Evolutionary conservation across 1,284 basidiomycete species (phyloP).

Genomic region (Athelia psychrophila): DNA sequence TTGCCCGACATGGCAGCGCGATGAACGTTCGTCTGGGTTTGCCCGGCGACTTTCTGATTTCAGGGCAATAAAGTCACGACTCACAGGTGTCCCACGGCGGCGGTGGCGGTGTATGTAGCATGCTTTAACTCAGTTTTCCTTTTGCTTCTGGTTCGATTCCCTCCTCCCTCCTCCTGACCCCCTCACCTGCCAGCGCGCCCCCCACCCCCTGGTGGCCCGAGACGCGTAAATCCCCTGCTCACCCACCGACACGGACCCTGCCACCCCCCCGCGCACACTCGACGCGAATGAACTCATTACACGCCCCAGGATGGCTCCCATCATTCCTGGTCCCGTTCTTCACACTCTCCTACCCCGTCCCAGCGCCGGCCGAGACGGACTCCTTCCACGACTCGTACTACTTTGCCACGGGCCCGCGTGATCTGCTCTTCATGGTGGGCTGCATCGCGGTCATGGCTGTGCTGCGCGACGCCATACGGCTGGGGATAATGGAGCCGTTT

Average conservation of each 20-base stretch:
- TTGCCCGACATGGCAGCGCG: slow-evolving; percentile 41
- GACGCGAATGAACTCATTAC: slow-evolving; percentile 28
- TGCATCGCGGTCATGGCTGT: slow-evolving; percentile 79
- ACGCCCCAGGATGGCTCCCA: slow-evolving; percentile 34
- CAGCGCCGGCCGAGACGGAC: slow-evolving; percentile 54
- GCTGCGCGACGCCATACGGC: slow-evolving; percentile 71
- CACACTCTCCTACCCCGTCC: slow-evolving; percentile 69
- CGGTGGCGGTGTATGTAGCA: no score
- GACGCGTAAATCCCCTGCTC: background rate
- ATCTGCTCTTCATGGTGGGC: slow-evolving; percentile 69
- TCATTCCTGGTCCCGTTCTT: slow-evolving; percentile 64
- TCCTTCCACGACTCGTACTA: slow-evolving; percentile 66
- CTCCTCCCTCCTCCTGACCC: background rate
- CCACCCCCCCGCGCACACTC: no score
- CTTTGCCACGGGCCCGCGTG: slow-evolving; percentile 69
- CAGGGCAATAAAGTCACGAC: slow-evolving; percentile 17
- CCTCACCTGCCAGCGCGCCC: background rate
- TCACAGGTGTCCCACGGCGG: no score
- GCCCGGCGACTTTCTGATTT: slow-evolving; percentile 24
- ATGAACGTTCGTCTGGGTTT: slow-evolving; percentile 4
- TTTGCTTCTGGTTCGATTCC: background rate
- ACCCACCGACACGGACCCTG: no score
- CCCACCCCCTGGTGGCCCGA: background rate
- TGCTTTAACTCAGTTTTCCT: no score
- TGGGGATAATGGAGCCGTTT: slow-evolving; percentile 75